Percentiles rank a stretch among this genome's conserved stretches.
These are phyloP conservation scores for Hypoxylon rubiginosum DNA, from an alignment of 2,329 filamentous ascomycete species.

Conservation along the genomic window DNA sequence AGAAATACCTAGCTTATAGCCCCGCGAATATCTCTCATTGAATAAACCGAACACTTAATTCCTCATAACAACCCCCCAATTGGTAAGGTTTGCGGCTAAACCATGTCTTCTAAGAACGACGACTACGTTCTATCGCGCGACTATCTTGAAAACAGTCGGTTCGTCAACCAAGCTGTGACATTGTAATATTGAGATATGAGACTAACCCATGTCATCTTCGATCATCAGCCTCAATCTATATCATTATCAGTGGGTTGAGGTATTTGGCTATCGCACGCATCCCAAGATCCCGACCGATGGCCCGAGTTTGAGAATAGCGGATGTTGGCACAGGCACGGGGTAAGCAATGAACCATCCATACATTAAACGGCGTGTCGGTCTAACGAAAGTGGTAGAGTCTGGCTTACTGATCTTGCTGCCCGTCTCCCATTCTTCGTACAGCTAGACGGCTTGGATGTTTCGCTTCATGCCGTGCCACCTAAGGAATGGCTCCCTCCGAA, in stretches of 20 bases:
- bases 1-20: too few species aligned
- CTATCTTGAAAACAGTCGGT: slow-evolving; percentile 39
- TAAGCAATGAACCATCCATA: slow-evolving; percentile 12
- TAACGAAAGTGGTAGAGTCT: slow-evolving; percentile 7
- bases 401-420: slow-evolving; percentile 18
- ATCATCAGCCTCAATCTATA: slow-evolving; percentile 37
- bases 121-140: slow-evolving; percentile 37
- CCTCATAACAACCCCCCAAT: too few species aligned
- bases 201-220: not conserved
- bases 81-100: not conserved
- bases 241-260: slow-evolving; percentile 40
- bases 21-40: too few species aligned
- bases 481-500: slow-evolving; percentile 36
- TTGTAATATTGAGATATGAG: not conserved
- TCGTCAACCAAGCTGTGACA: not conserved
- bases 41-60: too few species aligned
- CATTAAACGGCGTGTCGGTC: not conserved
- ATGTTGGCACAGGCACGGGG: slow-evolving; percentile 48
- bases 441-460: slow-evolving; percentile 43
- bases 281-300: slow-evolving; percentile 40
- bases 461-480: slow-evolving; percentile 36
- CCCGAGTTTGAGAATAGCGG: slow-evolving; percentile 41
- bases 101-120: slow-evolving; percentile 10
- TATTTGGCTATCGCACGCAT: slow-evolving; percentile 43
- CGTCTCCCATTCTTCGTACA: slow-evolving; percentile 22